A percentile compares a stretch with the other conserved stretches of the same genome.
phyloP scores from a whole-genome alignment of 108 stramenopile species.

The Tribonema minus region DNA sequence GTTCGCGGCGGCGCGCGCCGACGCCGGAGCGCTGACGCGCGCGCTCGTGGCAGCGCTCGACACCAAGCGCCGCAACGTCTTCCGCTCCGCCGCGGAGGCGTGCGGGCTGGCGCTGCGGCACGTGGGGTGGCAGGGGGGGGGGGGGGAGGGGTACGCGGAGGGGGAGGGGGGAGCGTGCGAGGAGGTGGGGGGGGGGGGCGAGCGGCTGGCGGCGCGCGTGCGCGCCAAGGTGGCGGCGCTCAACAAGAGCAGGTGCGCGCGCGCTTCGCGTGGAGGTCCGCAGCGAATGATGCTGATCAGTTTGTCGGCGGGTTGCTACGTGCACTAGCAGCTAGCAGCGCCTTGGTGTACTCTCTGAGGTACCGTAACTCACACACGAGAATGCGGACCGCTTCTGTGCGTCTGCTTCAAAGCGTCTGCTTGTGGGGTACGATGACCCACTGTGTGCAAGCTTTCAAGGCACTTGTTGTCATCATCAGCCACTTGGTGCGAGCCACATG shows the following conservation, averaged over 20 bases:
- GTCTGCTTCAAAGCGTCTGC: too few species aligned
- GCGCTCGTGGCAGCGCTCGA: not conserved
- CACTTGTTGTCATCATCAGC: too few species aligned
- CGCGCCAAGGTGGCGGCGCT: not conserved
- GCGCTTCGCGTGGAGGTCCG: not conserved
- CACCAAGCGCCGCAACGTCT: not conserved
- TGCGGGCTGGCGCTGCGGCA: not conserved
- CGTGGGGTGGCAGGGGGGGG: not conserved
- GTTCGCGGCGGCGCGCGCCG: not conserved
- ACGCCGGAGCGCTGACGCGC: slow-evolving; percentile 10
- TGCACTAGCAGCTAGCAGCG: too few species aligned
- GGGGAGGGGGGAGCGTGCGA: not conserved
- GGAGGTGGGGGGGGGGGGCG: not conserved
- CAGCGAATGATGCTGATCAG: too few species aligned
- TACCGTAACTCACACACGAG: too few species aligned
- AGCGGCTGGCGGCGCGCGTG: not conserved
- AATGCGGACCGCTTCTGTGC: too few species aligned
- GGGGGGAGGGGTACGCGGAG: not conserved
- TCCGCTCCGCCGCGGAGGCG: slow-evolving; percentile 3
- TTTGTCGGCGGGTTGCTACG: too few species aligned
- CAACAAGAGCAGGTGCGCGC: not conserved
- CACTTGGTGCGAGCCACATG: too few species aligned
- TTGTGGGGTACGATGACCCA: too few species aligned
- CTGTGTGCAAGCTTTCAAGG: too few species aligned
- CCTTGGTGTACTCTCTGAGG: too few species aligned